A percentile compares a stretch with the other conserved stretches of the same genome.
These are phyloP conservation scores for Tritrichomonas musculus DNA, from an alignment of 208 protist species.

Conservation along the genomic window DNA sequence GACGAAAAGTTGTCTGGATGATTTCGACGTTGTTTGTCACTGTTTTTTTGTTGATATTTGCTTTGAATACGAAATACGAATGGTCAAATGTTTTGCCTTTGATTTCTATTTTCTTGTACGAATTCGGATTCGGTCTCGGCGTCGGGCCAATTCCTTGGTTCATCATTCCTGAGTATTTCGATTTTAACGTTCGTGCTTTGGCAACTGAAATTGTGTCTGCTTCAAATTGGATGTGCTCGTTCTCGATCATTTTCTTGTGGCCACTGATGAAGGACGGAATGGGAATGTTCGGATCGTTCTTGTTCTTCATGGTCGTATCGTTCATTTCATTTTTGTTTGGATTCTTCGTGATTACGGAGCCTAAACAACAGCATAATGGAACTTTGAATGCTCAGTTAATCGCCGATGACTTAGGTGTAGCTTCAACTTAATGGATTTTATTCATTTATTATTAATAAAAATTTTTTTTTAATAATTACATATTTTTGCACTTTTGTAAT, in stretches of 20 bases:
- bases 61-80: not conserved
- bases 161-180: not conserved
- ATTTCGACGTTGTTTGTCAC: not conserved
- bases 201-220: not conserved
- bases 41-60: not conserved
- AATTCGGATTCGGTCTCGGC: not conserved
- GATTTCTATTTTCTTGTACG: not conserved
- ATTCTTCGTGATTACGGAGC: not conserved
- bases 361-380: not conserved
- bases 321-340: not conserved
- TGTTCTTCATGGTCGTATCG: not conserved
- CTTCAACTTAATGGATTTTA: no score
- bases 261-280: not conserved
- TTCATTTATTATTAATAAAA: no score
- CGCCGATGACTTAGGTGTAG: no score
- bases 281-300: not conserved
- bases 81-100: not conserved
- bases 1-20: not conserved
- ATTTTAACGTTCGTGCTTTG: not conserved
- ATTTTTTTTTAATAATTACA: no score
- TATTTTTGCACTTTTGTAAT: no score
- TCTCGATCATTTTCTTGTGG: not conserved
- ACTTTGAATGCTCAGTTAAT: no score
- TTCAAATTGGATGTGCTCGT: not conserved
- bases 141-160: conserved; percentile 35